Evolutionary conservation across 306 rosid species (phyloP).

Genomic region (Corylus avellana): DNA sequence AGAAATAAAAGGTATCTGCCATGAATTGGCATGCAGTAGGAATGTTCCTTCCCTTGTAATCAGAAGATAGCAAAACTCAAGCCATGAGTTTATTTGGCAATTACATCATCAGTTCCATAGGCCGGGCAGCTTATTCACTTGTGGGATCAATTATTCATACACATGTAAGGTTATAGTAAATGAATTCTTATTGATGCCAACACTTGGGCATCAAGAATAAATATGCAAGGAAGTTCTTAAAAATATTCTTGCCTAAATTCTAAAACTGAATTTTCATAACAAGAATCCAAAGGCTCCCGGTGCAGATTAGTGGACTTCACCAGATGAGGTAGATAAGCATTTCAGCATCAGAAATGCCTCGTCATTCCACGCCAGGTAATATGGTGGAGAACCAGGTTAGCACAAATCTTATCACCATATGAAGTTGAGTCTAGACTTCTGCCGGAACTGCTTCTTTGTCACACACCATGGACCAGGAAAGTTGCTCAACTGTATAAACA

Average conservation of each 20-base stretch:
- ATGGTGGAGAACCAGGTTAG: no score
- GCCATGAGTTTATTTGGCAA: background rate
- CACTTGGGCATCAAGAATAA: background rate
- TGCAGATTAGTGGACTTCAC: background rate
- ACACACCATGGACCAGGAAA: constrained; percentile 82
- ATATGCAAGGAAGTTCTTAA: background rate
- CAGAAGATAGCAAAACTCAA: background rate
- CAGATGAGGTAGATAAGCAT: background rate
- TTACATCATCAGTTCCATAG: background rate
- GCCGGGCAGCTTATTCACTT: background rate
- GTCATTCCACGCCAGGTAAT: background rate
- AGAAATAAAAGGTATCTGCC: background rate
- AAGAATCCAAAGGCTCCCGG: background rate
- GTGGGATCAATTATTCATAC: background rate
- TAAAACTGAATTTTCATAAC: background rate
- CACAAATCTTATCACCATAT: constrained; percentile 48
- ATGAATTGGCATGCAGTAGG: background rate
- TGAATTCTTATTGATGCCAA: background rate
- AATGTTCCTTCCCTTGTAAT: background rate
- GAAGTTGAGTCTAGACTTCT: constrained; percentile 56
- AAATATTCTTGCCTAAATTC: background rate
- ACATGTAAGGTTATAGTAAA: background rate
- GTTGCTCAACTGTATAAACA: constrained; percentile 67
- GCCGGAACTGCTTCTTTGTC: constrained; percentile 64
- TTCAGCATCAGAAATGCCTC: background rate